These are phyloP conservation scores for Setaria viridis DNA, from an alignment of 202 grass and related monocot genomes.

Conservation along the genomic window DNA sequence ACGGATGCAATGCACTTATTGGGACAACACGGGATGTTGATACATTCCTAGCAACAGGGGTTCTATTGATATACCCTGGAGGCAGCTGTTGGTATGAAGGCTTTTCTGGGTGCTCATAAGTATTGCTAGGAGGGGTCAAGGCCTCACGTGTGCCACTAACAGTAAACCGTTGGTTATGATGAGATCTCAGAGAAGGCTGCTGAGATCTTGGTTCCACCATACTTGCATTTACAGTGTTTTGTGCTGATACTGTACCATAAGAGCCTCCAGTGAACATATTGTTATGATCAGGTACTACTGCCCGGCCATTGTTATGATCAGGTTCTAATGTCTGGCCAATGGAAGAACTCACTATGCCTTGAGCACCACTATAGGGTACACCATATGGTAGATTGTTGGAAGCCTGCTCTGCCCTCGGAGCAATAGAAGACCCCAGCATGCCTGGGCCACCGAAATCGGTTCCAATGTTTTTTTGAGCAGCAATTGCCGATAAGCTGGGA, in stretches of 20 bases:
- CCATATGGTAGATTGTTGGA: slow-evolving; percentile 28
- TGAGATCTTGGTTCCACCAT: not conserved
- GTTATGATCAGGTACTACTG: not conserved
- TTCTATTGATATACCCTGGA: not conserved
- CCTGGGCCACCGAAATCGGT: not conserved
- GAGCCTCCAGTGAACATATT: not conserved
- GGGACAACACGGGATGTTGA: not conserved
- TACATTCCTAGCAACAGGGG: slow-evolving; percentile 12
- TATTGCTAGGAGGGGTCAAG: slow-evolving; percentile 37
- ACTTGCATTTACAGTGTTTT: not conserved
- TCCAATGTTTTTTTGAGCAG: slow-evolving; percentile 32
- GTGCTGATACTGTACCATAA: not conserved
- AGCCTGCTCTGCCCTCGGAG: slow-evolving; percentile 15
- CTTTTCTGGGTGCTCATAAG: slow-evolving; percentile 23
- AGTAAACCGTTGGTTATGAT: slow-evolving; percentile 37
- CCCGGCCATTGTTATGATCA: not conserved
- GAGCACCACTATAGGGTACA: not conserved
- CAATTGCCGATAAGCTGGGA: not conserved
- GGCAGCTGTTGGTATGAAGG: slow-evolving; percentile 50
- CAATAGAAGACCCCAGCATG: slow-evolving; percentile 24
- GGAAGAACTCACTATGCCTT: not conserved
- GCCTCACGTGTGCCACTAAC: slow-evolving; percentile 16
- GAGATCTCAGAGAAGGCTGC: not conserved
- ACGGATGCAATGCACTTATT: not conserved
- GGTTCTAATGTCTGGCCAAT: not conserved